phyloP scores from a whole-genome alignment of 1,139 yeast genomes.

The Suhomyces coccinellae region DNA sequence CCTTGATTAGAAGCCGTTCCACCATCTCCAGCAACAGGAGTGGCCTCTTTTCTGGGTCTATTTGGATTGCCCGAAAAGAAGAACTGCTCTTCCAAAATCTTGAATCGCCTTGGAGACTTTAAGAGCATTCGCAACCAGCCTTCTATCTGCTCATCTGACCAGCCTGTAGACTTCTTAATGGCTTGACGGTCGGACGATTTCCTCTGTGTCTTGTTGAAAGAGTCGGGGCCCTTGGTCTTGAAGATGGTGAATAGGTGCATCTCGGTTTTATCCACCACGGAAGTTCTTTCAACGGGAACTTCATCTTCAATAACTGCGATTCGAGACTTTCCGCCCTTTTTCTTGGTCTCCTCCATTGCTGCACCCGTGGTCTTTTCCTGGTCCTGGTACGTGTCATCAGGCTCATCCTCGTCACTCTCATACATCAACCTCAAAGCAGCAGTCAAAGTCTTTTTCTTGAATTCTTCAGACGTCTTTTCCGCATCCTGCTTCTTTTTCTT shows the following conservation, averaged over 20 bases:
- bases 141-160: constrained; percentile 91
- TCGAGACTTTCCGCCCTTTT: constrained; percentile 9
- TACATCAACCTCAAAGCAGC: constrained; percentile 67
- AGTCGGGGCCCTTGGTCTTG: constrained; percentile 47
- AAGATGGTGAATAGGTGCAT: constrained; percentile 56
- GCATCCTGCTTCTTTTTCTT: constrained; percentile 19
- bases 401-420: constrained; percentile 75
- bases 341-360: constrained; percentile 22
- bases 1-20: background rate
- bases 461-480: constrained; percentile 27
- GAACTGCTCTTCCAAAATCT: constrained; percentile 61
- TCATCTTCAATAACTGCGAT: constrained; percentile 21
- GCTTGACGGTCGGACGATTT: constrained; percentile 53
- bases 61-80: constrained; percentile 45
- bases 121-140: constrained; percentile 86
- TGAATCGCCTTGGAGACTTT: constrained; percentile 61
- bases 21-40: background rate
- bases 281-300: constrained; percentile 2
- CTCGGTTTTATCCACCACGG: constrained; percentile 38
- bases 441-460: constrained; percentile 57
- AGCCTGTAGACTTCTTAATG: constrained; percentile 52
- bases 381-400: constrained; percentile 83
- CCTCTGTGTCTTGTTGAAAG: constrained; percentile 53
- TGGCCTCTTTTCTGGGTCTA: constrained; percentile 16
- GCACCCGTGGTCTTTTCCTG: constrained; percentile 52